phyloP scores from a whole-genome alignment of 352 stramenopile genomes.

The Aphanomyces cochlioides region DNA sequence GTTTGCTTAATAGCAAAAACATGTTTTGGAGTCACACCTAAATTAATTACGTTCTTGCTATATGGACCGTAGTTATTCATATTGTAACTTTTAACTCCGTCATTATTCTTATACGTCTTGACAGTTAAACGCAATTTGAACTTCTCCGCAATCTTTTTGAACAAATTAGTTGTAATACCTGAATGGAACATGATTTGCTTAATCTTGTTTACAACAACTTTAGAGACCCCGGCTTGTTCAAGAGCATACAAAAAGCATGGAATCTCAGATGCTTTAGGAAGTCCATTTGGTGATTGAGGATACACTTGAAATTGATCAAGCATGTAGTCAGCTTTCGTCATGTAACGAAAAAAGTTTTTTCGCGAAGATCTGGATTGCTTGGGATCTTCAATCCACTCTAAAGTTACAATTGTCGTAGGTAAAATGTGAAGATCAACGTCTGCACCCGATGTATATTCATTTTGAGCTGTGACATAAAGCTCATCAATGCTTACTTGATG shows the following conservation, averaged over 20 bases:
- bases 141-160: conserved; percentile 33
- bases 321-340: conserved; percentile 33
- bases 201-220: conserved; percentile 31
- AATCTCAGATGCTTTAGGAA: conserved; percentile 25
- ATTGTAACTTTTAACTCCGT: conserved; percentile 26
- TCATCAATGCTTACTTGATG: conserved; percentile 33
- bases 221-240: conserved; percentile 28
- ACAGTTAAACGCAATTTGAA: conserved; percentile 35
- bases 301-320: conserved; percentile 36
- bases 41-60: conserved; percentile 29
- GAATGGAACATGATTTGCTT: conserved; percentile 37
- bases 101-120: conserved; percentile 34
- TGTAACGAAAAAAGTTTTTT: conserved; percentile 39
- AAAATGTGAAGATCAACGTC: conserved; percentile 35
- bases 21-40: conserved; percentile 34
- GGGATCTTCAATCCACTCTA: conserved; percentile 34
- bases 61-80: not conserved
- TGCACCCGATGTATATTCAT: conserved; percentile 36
- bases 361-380: conserved; percentile 28
- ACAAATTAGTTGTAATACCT: conserved; percentile 36
- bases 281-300: not conserved
- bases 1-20: conserved; percentile 35
- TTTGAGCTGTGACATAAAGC: conserved; percentile 34
- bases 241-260: conserved; percentile 34
- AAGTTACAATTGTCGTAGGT: conserved; percentile 28